These are phyloP conservation scores for Peniophora sp. DNA, from an alignment of 1,284 basidiomycete species.

Conservation along the genomic window DNA sequence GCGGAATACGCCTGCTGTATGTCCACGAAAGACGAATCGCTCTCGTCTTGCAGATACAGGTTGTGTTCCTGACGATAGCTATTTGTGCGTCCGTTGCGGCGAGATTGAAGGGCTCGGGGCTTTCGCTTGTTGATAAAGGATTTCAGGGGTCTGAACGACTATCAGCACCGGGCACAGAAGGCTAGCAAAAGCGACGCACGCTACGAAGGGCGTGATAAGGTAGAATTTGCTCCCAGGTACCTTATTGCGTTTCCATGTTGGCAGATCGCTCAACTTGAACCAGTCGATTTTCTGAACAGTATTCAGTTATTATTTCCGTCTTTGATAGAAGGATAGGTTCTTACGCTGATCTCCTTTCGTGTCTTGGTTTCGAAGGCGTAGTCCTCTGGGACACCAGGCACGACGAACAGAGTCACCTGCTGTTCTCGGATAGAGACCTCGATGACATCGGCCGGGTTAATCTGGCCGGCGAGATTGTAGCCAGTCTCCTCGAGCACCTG, in stretches of 20 bases:
- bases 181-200: slow-evolving; percentile 39
- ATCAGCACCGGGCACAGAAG: slow-evolving; percentile 9
- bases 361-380: slow-evolving; percentile 91
- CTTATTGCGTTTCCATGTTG: slow-evolving; percentile 87
- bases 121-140: slow-evolving; percentile 40
- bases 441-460: slow-evolving; percentile 69
- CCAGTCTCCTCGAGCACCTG: slow-evolving; percentile 94
- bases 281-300: slow-evolving; percentile 86
- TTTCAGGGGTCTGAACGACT: slow-evolving; percentile 47
- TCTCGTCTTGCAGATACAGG: slow-evolving; percentile 12
- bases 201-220: slow-evolving; percentile 92
- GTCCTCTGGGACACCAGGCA: slow-evolving; percentile 84
- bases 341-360: slow-evolving; percentile 95
- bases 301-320: background rate
- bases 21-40: slow-evolving; percentile 11
- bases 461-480: slow-evolving; percentile 71
- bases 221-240: slow-evolving; percentile 80
- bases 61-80: slow-evolving; percentile 15
- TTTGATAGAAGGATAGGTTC: slow-evolving; percentile 21
- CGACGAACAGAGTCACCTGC: slow-evolving; percentile 86
- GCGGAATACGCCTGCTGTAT: slow-evolving; percentile 15
- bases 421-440: slow-evolving; percentile 88
- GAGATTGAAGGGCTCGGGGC: slow-evolving; percentile 12
- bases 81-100: slow-evolving; percentile 21
- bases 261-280: slow-evolving; percentile 87